Conservation (phyloP, 306 rosid genomes). For the Medicago lupulina region DNA sequence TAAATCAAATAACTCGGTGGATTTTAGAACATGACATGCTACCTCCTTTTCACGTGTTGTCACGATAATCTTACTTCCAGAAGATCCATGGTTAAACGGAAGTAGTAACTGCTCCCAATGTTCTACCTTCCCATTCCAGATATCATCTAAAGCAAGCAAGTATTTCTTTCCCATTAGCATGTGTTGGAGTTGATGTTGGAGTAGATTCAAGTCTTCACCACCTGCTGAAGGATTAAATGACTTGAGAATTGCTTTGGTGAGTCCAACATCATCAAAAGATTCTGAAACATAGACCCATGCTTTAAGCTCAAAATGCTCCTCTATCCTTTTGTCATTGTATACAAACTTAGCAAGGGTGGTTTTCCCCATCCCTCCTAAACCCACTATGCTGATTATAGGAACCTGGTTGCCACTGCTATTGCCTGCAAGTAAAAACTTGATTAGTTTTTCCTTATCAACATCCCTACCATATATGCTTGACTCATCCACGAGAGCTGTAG, state of each 20-base stretch:
- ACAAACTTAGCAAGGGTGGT: constrained; percentile 39
- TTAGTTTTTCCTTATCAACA: background rate
- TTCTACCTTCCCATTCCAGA: background rate
- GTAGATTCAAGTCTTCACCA: background rate
- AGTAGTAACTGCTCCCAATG: background rate
- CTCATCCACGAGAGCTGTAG: constrained; percentile 25
- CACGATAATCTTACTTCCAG: constrained; percentile 13
- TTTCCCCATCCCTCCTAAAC: constrained; percentile 23
- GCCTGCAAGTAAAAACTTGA: background rate
- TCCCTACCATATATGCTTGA: constrained; percentile 31
- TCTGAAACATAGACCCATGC: constrained; percentile 20
- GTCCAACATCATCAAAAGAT: constrained; percentile 21
- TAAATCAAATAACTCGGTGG: background rate
- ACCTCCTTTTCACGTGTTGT: constrained; percentile 14
- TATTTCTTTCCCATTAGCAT: background rate
- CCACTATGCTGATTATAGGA: background rate
- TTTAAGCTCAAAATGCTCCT: background rate
- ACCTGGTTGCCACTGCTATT: background rate
- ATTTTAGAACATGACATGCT: background rate
- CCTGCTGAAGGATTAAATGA: background rate
- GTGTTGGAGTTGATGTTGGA: background rate
- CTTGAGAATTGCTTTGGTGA: background rate
- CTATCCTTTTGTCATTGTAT: background rate
- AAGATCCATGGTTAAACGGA: background rate
- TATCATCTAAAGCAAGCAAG: background rate